Percentiles rank a stretch among this genome's conserved stretches.
These are phyloP conservation scores for Phytopythium montanum DNA, from an alignment of 352 stramenopile species.

Conservation along the genomic window DNA sequence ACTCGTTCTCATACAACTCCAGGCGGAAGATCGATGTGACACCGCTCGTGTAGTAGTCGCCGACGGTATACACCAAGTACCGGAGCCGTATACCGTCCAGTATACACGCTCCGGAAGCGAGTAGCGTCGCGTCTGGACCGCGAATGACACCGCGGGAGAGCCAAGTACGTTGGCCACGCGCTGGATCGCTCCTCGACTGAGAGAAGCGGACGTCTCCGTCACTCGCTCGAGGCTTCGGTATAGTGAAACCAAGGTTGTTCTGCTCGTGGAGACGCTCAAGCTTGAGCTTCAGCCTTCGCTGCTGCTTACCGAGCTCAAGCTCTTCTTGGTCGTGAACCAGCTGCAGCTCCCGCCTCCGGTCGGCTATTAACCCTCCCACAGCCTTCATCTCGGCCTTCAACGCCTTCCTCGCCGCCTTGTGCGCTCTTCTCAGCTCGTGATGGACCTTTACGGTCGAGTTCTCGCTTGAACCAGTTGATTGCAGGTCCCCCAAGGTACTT, in stretches of 20 bases:
- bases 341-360: slow-evolving; percentile 21
- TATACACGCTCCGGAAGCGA: slow-evolving; percentile 21
- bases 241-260: not conserved
- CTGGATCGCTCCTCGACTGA: not conserved
- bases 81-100: slow-evolving; percentile 19
- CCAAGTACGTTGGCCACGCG: slow-evolving; percentile 20
- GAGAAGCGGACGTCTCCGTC: not conserved
- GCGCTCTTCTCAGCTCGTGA: slow-evolving; percentile 33
- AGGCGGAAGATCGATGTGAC: slow-evolving; percentile 22
- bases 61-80: slow-evolving; percentile 28
- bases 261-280: slow-evolving; percentile 6
- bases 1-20: slow-evolving; percentile 33
- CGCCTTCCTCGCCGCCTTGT: slow-evolving; percentile 37
- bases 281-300: slow-evolving; percentile 10
- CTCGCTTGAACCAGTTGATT: not conserved
- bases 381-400: slow-evolving; percentile 45
- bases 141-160: slow-evolving; percentile 24
- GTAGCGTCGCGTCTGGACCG: slow-evolving; percentile 3
- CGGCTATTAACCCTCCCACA: slow-evolving; percentile 11
- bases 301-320: slow-evolving; percentile 11
- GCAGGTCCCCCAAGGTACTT: slow-evolving; percentile 10
- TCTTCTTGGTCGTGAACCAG: slow-evolving; percentile 23
- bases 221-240: too few relatives aligned
- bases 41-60: slow-evolving; percentile 5
- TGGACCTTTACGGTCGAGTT: slow-evolving; percentile 9